Conservation (phyloP, 345 rosid species). For the Cardamine chenopodiifolia region DNA sequence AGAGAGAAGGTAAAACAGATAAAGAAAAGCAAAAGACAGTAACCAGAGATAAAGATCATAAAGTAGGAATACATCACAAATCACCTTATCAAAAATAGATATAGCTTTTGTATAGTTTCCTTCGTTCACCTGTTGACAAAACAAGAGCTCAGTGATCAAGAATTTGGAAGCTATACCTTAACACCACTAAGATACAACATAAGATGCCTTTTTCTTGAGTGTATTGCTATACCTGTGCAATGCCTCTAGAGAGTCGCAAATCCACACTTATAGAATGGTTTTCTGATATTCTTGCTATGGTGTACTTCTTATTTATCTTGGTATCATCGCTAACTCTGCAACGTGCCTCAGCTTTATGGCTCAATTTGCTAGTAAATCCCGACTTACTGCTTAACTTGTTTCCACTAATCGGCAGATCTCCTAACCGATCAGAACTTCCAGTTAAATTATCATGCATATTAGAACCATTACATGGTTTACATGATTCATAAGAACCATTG, state of each 20-base stretch:
- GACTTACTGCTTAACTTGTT: slow-evolving; percentile 49
- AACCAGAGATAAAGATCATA: slow-evolving; percentile 16
- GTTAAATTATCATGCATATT: slow-evolving; percentile 43
- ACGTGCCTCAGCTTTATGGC: slow-evolving; percentile 41
- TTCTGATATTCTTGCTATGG: slow-evolving; percentile 69
- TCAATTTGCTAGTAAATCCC: slow-evolving; percentile 49
- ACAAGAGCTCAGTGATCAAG: slow-evolving; percentile 27
- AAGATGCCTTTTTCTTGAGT: neutral
- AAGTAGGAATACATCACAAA: slow-evolving; percentile 17
- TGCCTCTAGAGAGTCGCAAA: slow-evolving; percentile 94
- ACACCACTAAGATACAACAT: slow-evolving; percentile 9
- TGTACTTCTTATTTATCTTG: slow-evolving; percentile 61
- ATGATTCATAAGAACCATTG: slow-evolving; percentile 46
- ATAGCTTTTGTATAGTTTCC: slow-evolving; percentile 86
- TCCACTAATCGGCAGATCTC: slow-evolving; percentile 45
- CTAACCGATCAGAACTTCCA: slow-evolving; percentile 46
- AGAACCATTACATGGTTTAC: slow-evolving; percentile 44
- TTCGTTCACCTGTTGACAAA: slow-evolving; percentile 80
- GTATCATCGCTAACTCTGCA: slow-evolving; percentile 49
- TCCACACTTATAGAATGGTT: slow-evolving; percentile 82
- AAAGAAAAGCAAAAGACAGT: slow-evolving; percentile 1
- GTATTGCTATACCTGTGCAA: slow-evolving; percentile 69
- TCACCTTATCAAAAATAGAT: slow-evolving; percentile 90
- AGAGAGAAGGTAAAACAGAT: slow-evolving; percentile 5
- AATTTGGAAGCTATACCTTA: slow-evolving; percentile 14